Base-by-base conservation (phyloP, 2,329 filamentous ascomycete genomes). In the Xylaria sp. region DNA sequence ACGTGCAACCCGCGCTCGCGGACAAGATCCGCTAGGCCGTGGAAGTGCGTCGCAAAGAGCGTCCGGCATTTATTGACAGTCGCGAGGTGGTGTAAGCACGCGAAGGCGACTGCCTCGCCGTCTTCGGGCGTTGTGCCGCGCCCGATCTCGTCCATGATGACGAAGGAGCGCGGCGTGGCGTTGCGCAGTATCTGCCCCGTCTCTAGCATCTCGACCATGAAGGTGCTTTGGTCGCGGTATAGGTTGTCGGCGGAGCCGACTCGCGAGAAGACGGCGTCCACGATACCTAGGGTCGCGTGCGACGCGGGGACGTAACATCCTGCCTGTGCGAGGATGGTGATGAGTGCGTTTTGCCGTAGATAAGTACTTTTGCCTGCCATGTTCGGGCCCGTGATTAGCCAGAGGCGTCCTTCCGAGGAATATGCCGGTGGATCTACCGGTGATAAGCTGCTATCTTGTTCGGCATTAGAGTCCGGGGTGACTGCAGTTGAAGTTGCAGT, bases 121-220 rank as follows among this genome's bases (percentile, higher is more conserved):
- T 98, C 96, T 76, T 95, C 92, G 0, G 95, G 94, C 23, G 96
- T 97, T 0, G 97, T 99, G 9, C 96, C 96, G 57, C 96, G 88
- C 0, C 96, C 96, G 46, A 99, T 93, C 83, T 99, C 96, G 80
- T 99, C 96, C 95, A 99, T 98, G 80, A 99, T 95, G 70, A 96
- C 95, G 76, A 99, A 97, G 0, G 92, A 96, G 28, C 91, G 87
- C 1, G 90, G 82, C 0, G 95, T 98, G 0, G 96, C 95, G 73
- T 92, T 87, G 70, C 91, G 92, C 62, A 99, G 86, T 63, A 99
- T 99, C 32, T 92, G 87, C 1, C 95, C 94, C 23, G 96, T 97
- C 82, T 99, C 96, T 1, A 98, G 87, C 96, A 99, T 99, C 82
- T 99, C 96, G 0, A 98, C 94, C 96, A 99, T 98, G 81, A 99